Conservation (phyloP, 345 rosid species). For the Tarenaya hassleriana region DNA sequence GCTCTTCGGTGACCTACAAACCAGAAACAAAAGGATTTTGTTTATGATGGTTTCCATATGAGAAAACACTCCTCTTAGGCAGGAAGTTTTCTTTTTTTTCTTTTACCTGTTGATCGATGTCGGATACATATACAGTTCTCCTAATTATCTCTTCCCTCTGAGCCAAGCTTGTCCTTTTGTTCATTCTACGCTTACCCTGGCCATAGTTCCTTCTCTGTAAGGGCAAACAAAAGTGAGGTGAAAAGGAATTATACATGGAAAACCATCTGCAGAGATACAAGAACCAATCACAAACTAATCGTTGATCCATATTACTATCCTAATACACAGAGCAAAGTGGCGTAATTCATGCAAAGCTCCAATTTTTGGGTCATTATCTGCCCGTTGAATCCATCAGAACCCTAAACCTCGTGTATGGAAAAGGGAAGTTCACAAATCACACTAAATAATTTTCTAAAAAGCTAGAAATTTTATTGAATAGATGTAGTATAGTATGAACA, state of each 20-base stretch:
- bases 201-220: slow-evolving; percentile 63
- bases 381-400: no score
- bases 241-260: neutral
- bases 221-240: neutral
- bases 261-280: neutral
- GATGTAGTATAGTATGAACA: no score
- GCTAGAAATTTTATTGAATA: no score
- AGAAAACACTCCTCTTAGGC: neutral
- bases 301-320: no score
- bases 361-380: no score
- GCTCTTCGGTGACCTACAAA: slow-evolving; percentile 77
- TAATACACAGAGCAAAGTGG: no score
- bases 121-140: slow-evolving; percentile 82
- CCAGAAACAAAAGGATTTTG: slow-evolving; percentile 12
- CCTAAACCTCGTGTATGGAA: no score
- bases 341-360: no score
- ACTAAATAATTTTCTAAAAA: no score
- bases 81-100: neutral
- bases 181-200: slow-evolving; percentile 76
- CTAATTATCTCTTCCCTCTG: slow-evolving; percentile 85
- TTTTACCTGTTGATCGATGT: slow-evolving; percentile 64
- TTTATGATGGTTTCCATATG: slow-evolving; percentile 10
- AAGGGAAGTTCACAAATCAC: no score
- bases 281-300: neutral
- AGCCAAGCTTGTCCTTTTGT: slow-evolving; percentile 73